These are phyloP conservation scores for Eutypella sp. DNA, from an alignment of 2,329 filamentous ascomycete species.

Conservation along the genomic window DNA sequence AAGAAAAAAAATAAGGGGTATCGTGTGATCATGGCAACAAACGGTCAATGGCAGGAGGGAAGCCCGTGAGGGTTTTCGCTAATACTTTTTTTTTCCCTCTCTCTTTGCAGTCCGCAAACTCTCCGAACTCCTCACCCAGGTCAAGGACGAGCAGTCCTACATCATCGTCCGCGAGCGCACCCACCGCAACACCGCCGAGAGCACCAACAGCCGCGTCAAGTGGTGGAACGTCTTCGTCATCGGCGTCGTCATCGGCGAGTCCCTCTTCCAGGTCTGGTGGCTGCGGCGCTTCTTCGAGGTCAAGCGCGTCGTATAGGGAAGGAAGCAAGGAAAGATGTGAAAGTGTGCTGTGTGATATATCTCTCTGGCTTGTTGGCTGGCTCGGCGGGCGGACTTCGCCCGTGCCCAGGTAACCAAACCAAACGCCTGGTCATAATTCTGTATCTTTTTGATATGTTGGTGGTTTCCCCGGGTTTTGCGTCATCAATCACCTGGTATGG, in stretches of 20 bases:
- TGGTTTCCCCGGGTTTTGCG: too few relatives aligned
- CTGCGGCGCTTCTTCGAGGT: conserved; percentile 96
- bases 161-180: conserved; percentile 93
- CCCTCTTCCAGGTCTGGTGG: conserved; percentile 99
- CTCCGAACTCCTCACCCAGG: conserved; percentile 79
- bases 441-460: too few relatives aligned
- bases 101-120: conserved; percentile 64
- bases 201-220: conserved; percentile 94
- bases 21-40: too few relatives aligned
- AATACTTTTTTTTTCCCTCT: not conserved
- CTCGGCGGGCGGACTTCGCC: not conserved
- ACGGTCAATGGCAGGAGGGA: too few relatives aligned
- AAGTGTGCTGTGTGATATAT: not conserved
- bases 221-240: conserved; percentile 99
- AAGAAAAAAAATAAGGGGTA: too few relatives aligned
- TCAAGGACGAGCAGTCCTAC: conserved; percentile 97
- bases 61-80: not conserved
- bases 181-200: conserved; percentile 97
- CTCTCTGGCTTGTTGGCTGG: too few relatives aligned
- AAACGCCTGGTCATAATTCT: too few relatives aligned
- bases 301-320: conserved; percentile 56
- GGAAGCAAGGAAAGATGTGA: not conserved
- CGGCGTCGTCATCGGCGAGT: conserved; percentile 80
- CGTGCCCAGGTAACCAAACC: not conserved
- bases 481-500: too few relatives aligned